Percentiles rank a stretch among this genome's conserved stretches.
Evolutionary conservation across 495 filamentous ascomycete genomes (phyloP).

Genomic region (Cladorrhinum samala): DNA sequence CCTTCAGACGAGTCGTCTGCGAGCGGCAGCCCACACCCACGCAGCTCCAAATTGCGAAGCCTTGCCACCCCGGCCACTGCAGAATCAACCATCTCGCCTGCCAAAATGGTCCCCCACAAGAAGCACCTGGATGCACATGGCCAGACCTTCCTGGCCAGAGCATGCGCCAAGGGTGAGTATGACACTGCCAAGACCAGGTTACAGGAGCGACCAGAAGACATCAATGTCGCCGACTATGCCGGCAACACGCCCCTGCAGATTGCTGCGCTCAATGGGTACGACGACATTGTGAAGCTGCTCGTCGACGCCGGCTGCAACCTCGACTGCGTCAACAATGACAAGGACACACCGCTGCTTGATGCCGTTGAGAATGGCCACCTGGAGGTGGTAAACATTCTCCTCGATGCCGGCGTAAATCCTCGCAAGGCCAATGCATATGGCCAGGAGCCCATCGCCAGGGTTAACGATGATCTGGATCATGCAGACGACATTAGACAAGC

Average conservation of each 20-base stretch:
- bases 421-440: conserved; percentile 80
- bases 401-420: conserved; percentile 84
- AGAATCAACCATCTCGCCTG: conserved; percentile 55
- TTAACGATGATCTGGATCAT: conserved; percentile 62
- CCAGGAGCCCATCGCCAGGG: conserved; percentile 77
- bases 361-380: conserved; percentile 91
- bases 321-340: conserved; percentile 72
- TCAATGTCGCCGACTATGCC: conserved; percentile 86
- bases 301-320: conserved; percentile 76
- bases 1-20: conserved; percentile 69
- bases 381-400: conserved; percentile 78
- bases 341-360: conserved; percentile 91
- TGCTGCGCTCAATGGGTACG: conserved; percentile 75
- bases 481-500: conserved; percentile 51
- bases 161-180: conserved; percentile 69
- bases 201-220: conserved; percentile 71
- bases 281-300: conserved; percentile 74
- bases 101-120: conserved; percentile 63
- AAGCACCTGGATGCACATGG: conserved; percentile 82
- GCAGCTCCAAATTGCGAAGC: conserved; percentile 58
- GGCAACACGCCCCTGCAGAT: conserved; percentile 92
- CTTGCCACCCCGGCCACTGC: conserved; percentile 53
- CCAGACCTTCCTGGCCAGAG: conserved; percentile 75
- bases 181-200: conserved; percentile 62
- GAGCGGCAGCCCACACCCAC: conserved; percentile 64